Conservation (phyloP, 768 basidiomycete genomes). For the Lentinus tigrinus region DNA sequence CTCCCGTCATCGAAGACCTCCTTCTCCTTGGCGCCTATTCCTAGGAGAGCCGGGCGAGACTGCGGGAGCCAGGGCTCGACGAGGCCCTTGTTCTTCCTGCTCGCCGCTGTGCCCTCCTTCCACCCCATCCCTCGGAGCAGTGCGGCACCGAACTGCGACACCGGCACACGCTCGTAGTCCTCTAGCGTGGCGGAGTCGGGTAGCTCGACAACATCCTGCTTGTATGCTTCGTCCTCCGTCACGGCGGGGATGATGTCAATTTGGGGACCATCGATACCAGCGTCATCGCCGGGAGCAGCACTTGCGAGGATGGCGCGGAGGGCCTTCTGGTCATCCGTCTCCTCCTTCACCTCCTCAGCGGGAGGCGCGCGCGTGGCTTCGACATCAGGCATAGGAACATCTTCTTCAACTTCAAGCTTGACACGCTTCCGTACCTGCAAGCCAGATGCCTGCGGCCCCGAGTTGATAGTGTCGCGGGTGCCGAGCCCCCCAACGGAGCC, state of each 20-base stretch:
- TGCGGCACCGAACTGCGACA: constrained; percentile 91
- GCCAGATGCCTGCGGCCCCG: constrained; percentile 69
- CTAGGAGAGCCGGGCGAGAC: constrained; percentile 81
- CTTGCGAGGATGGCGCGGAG: constrained; percentile 75
- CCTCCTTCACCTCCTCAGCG: constrained; percentile 33
- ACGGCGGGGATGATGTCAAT: constrained; percentile 58
- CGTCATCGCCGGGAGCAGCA: constrained; percentile 39
- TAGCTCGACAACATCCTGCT: constrained; percentile 78
- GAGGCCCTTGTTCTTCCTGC: constrained; percentile 54
- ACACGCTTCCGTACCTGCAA: constrained; percentile 49
- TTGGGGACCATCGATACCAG: constrained; percentile 34
- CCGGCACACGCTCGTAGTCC: constrained; percentile 89
- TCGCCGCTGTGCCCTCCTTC: constrained; percentile 78
- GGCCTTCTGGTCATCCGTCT: constrained; percentile 78
- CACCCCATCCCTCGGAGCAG: constrained; percentile 96
- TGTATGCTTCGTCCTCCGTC: constrained; percentile 81
- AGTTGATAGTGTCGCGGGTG: constrained; percentile 72
- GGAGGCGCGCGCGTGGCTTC: constrained; percentile 1
- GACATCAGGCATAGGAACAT: constrained; percentile 15
- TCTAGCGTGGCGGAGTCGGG: constrained; percentile 75
- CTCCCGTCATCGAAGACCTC: constrained; percentile 71
- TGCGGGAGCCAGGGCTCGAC: constrained; percentile 81
- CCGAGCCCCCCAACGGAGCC: constrained; percentile 80
- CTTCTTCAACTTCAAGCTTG: constrained; percentile 26
- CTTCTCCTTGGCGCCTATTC: constrained; percentile 91